Evolutionary conservation across 371 early-diverging fungal species (phyloP).

Genomic region (Saksenaea oblongispora): DNA sequence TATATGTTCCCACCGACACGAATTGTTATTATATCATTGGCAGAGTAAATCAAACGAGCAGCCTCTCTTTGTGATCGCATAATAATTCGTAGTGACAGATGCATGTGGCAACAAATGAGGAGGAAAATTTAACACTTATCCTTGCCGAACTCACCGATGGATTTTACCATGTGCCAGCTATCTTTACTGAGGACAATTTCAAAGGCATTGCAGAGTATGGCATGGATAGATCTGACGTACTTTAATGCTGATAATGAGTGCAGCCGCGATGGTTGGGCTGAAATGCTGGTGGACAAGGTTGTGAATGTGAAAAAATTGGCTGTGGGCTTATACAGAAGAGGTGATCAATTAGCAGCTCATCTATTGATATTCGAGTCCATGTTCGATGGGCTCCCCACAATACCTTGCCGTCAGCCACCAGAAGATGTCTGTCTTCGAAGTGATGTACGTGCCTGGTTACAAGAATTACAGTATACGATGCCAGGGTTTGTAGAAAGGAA

Average conservation of each 20-base stretch:
- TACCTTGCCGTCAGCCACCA: not conserved
- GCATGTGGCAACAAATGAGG: not conserved
- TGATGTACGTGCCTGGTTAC: not conserved
- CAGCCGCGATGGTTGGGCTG: not conserved
- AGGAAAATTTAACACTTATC: not conserved
- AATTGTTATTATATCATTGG: not conserved
- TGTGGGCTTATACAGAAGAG: not conserved
- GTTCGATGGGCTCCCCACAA: not conserved
- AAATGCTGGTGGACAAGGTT: not conserved
- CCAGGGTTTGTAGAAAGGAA: not conserved
- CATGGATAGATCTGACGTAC: not conserved
- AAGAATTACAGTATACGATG: not conserved
- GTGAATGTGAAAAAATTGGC: not conserved
- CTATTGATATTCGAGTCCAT: not conserved
- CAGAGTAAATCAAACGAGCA: not conserved
- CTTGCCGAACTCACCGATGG: not conserved
- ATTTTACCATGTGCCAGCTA: not conserved
- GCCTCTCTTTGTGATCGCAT: not conserved
- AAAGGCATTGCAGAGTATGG: not conserved
- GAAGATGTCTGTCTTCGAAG: not conserved
- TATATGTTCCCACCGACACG: not conserved
- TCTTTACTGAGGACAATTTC: not conserved
- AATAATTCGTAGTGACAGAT: not conserved
- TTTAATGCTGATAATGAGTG: not conserved
- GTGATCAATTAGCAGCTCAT: not conserved